Evolutionary conservation across 225 moss, liverwort and hornwort genomes (phyloP), one percentile per base, ranked within the genome.

Genomic region (Marchantia polymorpha): DNA sequence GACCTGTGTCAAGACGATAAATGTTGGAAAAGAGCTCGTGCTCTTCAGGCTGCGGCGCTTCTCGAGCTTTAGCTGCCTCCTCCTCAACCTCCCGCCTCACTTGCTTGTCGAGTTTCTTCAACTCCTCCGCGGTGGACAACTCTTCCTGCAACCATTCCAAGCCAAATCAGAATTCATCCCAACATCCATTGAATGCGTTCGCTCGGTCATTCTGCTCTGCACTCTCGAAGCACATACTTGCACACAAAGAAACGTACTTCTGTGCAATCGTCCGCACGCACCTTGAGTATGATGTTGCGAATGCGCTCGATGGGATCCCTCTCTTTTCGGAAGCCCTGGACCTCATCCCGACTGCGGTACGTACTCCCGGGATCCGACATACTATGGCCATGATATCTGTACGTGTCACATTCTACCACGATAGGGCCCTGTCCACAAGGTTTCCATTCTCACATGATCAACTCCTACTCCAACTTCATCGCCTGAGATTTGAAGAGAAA

Each of bases 321-420:
- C 79, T 91, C 87, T 64, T 90, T 79, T 16, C 99, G 88, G n/a
- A 99, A 81, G 77, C 89, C 95, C 88, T 95, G 91, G 3, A 99
- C 88, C 76, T 99, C 99, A 75, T 85, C 70, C 55, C 99, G 99
- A 16, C 85, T 70, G 10, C 99, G 93, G 72, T 99, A 99, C 1
- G 92, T 87, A n/a, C 93, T 95, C 0, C 99, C 99, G 74, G 99
- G 99, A 78, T 99, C 99, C 7, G 99, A 99, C 99, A 99, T 99
- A 84, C 99, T 99, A 83, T 99, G 99, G 27, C 99, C 99, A 50
- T 99, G 99, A 27, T 99, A 99, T 78, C 99, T 90, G 52, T 99
- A 99, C 1, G 99, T 99, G 77, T 99, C 99, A 54, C 91, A 89
- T 88, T 99, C 99, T 56, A 99, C 26, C 80, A 92, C 91, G 78